Evolutionary conservation across 768 basidiomycete species (phyloP), one percentile per base, ranked within the genome.

Genomic region (Mycena chlorophos): DNA sequence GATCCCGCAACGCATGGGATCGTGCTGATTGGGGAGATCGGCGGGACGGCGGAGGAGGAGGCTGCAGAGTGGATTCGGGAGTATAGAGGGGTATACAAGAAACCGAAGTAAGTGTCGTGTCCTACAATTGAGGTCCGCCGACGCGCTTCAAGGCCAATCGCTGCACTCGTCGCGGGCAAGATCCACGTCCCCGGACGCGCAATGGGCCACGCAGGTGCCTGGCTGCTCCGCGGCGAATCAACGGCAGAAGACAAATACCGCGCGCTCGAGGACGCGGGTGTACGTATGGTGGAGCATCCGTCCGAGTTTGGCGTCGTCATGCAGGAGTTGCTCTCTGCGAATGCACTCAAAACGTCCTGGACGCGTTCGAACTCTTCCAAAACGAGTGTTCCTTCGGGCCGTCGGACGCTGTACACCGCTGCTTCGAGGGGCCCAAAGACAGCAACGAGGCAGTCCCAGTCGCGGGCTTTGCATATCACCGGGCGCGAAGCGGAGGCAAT

Each of bases 151-250:
- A 61, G 59, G 28, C 59, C 59, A 1, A 61, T 61, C 17, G 51
- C 52, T 2, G 59, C 51, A 2, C 27, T 61, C 5, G 59, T 61
- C 2, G 55, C 52, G 3, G 59, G 59, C 0, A 46, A 54, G 19
- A 14, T 23, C 4, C 38, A 22, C 10, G 48, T 50, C 17, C 42
- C 52, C 1, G 55, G 52, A 5, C 25, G 27, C 14, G 59, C 56
- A 2, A 61, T 61, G 59, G 59, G 59, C 26, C 59, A 61, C 40
- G 49, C 59, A 0, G 59, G 59, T 4, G 59, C 59, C 28, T 61
- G 52, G 59, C 17, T 20, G 1, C 55, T 51, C 6, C 20, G 20
- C 3, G 51, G 34, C 1, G 52, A 61, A 25, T 25, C 38, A 30
- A 53, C 55, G 4, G 55, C 59, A 10, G 42, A 51, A 16, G 26